Percentiles rank a stretch among this genome's conserved stretches.
phyloP scores from a whole-genome alignment of 2,329 filamentous ascomycete genomes.

The Alternaria arbusti region DNA sequence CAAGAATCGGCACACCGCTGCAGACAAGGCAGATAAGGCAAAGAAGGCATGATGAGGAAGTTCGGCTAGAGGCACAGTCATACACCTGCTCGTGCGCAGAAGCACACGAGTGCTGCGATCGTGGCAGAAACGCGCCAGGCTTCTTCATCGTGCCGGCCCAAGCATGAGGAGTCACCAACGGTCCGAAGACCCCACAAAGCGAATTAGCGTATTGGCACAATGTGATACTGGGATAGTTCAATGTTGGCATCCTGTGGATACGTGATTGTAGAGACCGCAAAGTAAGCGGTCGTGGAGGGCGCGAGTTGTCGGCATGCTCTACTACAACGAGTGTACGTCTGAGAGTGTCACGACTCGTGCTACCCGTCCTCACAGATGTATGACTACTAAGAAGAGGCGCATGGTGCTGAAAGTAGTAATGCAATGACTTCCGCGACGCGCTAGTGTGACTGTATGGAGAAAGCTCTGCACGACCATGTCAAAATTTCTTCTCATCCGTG shows the following conservation, averaged over 20 bases:
- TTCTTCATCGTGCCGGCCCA: constrained; percentile 3
- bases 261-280: not conserved
- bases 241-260: not conserved
- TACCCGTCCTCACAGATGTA: not conserved
- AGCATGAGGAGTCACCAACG: constrained; percentile 2
- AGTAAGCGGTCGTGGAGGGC: not conserved
- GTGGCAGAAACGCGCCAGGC: constrained; percentile 1
- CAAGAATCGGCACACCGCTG: constrained; percentile 67
- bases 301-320: not conserved
- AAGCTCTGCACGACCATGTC: constrained; percentile 17
- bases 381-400: constrained; percentile 1
- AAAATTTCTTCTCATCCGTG: constrained; percentile 32
- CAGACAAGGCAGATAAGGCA: constrained; percentile 50
- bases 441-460: constrained; percentile 13
- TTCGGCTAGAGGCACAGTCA: not conserved
- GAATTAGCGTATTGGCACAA: not conserved
- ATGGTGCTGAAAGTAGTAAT: constrained; percentile 7
- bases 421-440: constrained; percentile 2
- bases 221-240: not conserved
- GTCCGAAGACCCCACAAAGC: constrained; percentile 13
- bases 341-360: not conserved
- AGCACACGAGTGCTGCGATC: constrained; percentile 4
- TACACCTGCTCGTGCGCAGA: not conserved
- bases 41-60: constrained; percentile 38
- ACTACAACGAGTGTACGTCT: not conserved